Percentiles rank a stretch among this genome's conserved stretches.
phyloP scores from a whole-genome alignment of 108 stramenopile species.

The Skeletonema potamos region DNA sequence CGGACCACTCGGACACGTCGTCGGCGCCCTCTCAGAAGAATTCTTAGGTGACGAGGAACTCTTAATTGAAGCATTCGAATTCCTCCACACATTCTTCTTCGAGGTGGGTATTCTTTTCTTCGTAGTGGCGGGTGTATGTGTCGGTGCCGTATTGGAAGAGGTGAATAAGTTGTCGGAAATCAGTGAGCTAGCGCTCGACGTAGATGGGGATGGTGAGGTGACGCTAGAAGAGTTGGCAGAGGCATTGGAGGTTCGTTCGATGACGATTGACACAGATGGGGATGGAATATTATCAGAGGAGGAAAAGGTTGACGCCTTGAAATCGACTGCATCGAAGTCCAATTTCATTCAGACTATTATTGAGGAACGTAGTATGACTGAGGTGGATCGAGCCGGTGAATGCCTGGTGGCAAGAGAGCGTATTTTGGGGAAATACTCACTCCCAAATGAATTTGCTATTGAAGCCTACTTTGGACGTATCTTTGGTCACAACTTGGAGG shows the following conservation, averaged over 20 bases:
- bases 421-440: slow-evolving; percentile 8
- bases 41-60: slow-evolving; percentile 46
- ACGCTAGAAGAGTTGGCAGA: slow-evolving; percentile 37
- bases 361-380: background rate
- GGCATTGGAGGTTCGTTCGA: slow-evolving; percentile 14
- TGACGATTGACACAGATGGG: slow-evolving; percentile 37
- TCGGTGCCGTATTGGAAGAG: slow-evolving; percentile 26
- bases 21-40: slow-evolving; percentile 21
- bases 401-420: slow-evolving; percentile 36
- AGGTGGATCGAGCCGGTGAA: slow-evolving; percentile 24
- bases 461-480: slow-evolving; percentile 42
- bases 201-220: slow-evolving; percentile 44
- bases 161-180: slow-evolving; percentile 18
- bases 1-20: slow-evolving; percentile 19
- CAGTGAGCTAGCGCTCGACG: slow-evolving; percentile 25
- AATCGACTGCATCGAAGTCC: background rate
- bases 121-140: slow-evolving; percentile 29
- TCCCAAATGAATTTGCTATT: slow-evolving; percentile 24
- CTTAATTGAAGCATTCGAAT: slow-evolving; percentile 48
- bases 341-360: background rate
- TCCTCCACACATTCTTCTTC: slow-evolving; percentile 45
- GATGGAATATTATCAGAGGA: slow-evolving; percentile 38
- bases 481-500: slow-evolving; percentile 43
- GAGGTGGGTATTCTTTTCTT: slow-evolving; percentile 46
- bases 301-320: slow-evolving; percentile 26